Percentiles rank a stretch among this genome's conserved stretches.
phyloP scores from a whole-genome alignment of 257 asterid genomes.

The Agastache rugosa region DNA sequence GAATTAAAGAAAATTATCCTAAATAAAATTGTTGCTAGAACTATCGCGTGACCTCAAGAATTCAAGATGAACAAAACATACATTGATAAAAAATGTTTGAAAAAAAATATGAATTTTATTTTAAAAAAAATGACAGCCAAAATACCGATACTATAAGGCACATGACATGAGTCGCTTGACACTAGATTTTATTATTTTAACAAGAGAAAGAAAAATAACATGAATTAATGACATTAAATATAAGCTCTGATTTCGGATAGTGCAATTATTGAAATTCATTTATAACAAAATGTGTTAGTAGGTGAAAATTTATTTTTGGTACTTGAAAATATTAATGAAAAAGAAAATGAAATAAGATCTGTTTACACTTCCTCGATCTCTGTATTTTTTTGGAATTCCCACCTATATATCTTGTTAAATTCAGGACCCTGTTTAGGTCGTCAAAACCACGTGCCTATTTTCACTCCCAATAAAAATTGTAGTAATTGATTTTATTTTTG shows the following conservation, averaged over 20 bases:
- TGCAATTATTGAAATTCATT: conserved; percentile 22
- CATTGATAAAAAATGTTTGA: background rate
- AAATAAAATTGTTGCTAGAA: too few relatives aligned
- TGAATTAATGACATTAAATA: background rate
- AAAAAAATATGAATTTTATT: background rate
- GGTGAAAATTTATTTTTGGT: conserved; percentile 27
- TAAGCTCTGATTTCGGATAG: background rate
- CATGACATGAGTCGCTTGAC: background rate
- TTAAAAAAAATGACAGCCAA: background rate
- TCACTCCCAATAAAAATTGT: conserved; percentile 23
- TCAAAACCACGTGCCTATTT: conserved; percentile 29
- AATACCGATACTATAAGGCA: background rate
- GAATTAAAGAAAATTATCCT: background rate
- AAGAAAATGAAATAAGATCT: background rate
- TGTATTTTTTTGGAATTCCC: conserved; percentile 34
- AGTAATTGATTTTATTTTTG: too few relatives aligned
- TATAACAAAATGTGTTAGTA: background rate
- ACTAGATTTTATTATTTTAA: background rate
- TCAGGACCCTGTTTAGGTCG: conserved; percentile 34
- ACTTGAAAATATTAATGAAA: background rate
- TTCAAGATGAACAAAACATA: background rate
- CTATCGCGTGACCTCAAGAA: too few relatives aligned
- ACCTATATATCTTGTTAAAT: conserved; percentile 35
- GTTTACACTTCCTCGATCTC: conserved; percentile 25
- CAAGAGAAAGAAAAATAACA: background rate